Percentiles rank a stretch among this genome's conserved stretches.
These are phyloP conservation scores for Kwoniella heveanensis DNA, from an alignment of 768 basidiomycete genomes.

Conservation along the genomic window DNA sequence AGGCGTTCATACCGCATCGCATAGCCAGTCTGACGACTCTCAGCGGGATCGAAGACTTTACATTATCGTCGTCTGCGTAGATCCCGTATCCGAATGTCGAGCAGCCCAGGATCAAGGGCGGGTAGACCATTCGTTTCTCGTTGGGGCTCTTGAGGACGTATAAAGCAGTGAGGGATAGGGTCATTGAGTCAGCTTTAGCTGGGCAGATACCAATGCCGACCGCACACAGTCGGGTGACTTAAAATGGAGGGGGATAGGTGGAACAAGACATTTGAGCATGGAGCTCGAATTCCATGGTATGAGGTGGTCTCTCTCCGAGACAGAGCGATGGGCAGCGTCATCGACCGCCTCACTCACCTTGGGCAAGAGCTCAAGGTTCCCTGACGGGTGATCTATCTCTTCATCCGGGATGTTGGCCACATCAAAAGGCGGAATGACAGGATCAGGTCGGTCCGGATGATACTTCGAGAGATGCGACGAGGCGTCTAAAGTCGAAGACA, in stretches of 20 bases:
- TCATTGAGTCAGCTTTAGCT: too few relatives aligned
- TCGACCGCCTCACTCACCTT: constrained; percentile 22
- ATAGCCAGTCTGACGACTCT: constrained; percentile 52
- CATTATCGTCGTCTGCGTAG: constrained; percentile 41
- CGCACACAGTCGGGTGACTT: too few relatives aligned
- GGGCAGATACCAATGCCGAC: too few relatives aligned
- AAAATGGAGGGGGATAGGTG: too few relatives aligned
- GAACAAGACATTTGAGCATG: too few relatives aligned
- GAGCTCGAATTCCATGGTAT: too few relatives aligned
- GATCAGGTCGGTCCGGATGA: constrained; percentile 27
- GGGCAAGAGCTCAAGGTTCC: constrained; percentile 20
- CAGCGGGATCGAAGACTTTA: constrained; percentile 39
- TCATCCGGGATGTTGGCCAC: constrained; percentile 20
- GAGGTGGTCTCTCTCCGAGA: too few relatives aligned
- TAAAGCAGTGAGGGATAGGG: too few relatives aligned
- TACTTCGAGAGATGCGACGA: constrained; percentile 18
- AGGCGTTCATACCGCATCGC: constrained; percentile 52
- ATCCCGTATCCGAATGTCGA: constrained; percentile 54
- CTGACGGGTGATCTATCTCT: constrained; percentile 21
- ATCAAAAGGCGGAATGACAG: constrained; percentile 14
- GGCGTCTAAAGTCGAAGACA: too few relatives aligned
- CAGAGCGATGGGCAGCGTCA: too few relatives aligned
- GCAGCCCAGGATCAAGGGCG: constrained; percentile 52
- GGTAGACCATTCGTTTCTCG: constrained; percentile 20
- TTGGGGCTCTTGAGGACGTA: constrained; percentile 14